These are phyloP conservation scores for Mucor circinelloides DNA, from an alignment of 371 early-diverging fungal genomes.

Conservation along the genomic window DNA sequence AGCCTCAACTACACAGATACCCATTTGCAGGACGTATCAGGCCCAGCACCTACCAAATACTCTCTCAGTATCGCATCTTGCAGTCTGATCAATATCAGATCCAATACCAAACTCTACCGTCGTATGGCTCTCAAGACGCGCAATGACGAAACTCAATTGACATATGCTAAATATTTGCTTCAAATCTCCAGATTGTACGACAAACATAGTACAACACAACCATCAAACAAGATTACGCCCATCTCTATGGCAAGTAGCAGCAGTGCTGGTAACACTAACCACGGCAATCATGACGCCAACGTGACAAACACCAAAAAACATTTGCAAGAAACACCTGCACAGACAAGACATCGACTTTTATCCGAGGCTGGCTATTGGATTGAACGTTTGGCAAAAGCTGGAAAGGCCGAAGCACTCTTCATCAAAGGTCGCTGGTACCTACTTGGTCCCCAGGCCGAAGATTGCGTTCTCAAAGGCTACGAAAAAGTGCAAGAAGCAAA, in stretches of 20 bases:
- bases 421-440: conserved; percentile 71
- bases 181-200: conserved; percentile 40
- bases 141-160: conserved; percentile 65
- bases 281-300: not conserved
- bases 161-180: conserved; percentile 74
- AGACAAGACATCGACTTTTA: conserved; percentile 30
- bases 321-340: conserved; percentile 9
- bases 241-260: not conserved
- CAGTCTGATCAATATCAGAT: conserved; percentile 51
- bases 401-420: conserved; percentile 71
- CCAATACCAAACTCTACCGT: conserved; percentile 60
- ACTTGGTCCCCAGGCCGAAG: conserved; percentile 50
- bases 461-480: conserved; percentile 23
- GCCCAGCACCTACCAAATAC: not conserved
- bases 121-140: conserved; percentile 78
- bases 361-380: conserved; percentile 79
- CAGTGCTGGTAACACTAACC: not conserved
- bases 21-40: not conserved
- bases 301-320: not conserved
- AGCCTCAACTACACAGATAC: not conserved
- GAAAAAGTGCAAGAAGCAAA: conserved; percentile 18
- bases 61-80: conserved; percentile 40
- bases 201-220: not conserved
- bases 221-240: not conserved
- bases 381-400: conserved; percentile 64